phyloP scores from a whole-genome alignment of 2,329 filamentous ascomycete species.

The Rosellinia necatrix region DNA sequence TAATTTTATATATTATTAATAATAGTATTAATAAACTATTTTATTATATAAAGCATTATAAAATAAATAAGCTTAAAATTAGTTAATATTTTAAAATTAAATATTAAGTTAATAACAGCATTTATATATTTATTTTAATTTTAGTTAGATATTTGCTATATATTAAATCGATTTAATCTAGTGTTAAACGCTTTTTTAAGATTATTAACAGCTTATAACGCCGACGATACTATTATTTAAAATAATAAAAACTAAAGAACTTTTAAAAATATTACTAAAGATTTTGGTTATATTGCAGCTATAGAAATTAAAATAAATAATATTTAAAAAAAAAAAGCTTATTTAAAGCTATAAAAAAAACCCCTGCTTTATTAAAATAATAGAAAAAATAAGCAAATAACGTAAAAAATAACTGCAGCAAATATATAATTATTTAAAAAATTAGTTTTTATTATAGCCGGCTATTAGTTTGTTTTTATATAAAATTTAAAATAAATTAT shows the following conservation, averaged over 20 bases:
- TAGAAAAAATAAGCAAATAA: not conserved
- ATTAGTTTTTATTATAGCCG: not conserved
- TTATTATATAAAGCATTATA: not conserved
- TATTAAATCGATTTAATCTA: constrained; percentile 1
- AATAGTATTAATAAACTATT: constrained; percentile 4
- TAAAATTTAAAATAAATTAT: not conserved
- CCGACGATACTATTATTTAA: not conserved
- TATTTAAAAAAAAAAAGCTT: not conserved
- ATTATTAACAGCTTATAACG: not conserved
- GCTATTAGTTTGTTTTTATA: not conserved
- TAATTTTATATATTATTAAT: not conserved
- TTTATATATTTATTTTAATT: constrained; percentile 1
- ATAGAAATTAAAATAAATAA: not conserved
- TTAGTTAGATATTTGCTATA: constrained; percentile 6
- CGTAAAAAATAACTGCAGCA: no score
- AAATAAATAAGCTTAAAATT: constrained; percentile 1
- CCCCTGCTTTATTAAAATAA: not conserved
- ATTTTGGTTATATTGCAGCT: not conserved
- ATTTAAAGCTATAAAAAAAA: not conserved
- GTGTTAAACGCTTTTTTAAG: not conserved
- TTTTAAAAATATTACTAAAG: not conserved
- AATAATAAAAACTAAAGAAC: not conserved
- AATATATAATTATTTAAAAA: not conserved
- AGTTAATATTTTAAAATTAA: not conserved
- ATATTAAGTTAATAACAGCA: constrained; percentile 2